Evolutionary conservation across 1,284 basidiomycete species (phyloP), one percentile per base, ranked within the genome.

Genomic region (Trametes pubescens): DNA sequence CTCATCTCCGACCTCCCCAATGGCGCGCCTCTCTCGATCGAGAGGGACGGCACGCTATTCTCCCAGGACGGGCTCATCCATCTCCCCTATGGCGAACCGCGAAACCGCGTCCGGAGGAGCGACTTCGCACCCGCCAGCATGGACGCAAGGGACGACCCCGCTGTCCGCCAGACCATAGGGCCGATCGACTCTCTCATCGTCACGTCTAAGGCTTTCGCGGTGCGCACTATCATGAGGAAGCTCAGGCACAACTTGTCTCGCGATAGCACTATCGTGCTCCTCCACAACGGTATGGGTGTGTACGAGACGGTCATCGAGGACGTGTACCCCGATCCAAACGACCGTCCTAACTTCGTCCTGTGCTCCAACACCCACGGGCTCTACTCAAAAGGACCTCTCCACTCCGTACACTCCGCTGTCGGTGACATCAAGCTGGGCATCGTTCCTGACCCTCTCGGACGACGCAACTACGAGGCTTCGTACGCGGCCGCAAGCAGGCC

Each of bases 231-330:
- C 3, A 73, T 99, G 35, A 77, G 80, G 26, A 73, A 78, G 4
- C 83, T 99, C 54, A 76, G 85, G 6, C 85, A 85, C 10, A 87
- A 95, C 22, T 77, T 98, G 32, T 83, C 84, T 5, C 77, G 84
- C 0, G 76, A 84, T 57, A 92, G 90, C 49, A 98, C 96, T 29
- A 87, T 99, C 67, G 92, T 97, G 1, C 85, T 99, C 7, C 78
- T 98, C 55, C 94, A 98, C 74, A 98, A 98, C 75, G 96, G 90
- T 75, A 82, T 98, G 89, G 96, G 95, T 18, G 82, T 97, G 16
- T 92, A 96, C 76, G 96, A 99, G 71, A 79, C 87, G 65, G 82
- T 98, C 57, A 76, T 94, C 48, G 76, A 81, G 16, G 75, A 83
- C 18, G 72, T 95, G 51, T 99, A 96, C 79, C 89, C 84, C 44